Evolutionary conservation across 2,329 filamentous ascomycete genomes (phyloP).

Genomic region (Aureobasidium sp.): DNA sequence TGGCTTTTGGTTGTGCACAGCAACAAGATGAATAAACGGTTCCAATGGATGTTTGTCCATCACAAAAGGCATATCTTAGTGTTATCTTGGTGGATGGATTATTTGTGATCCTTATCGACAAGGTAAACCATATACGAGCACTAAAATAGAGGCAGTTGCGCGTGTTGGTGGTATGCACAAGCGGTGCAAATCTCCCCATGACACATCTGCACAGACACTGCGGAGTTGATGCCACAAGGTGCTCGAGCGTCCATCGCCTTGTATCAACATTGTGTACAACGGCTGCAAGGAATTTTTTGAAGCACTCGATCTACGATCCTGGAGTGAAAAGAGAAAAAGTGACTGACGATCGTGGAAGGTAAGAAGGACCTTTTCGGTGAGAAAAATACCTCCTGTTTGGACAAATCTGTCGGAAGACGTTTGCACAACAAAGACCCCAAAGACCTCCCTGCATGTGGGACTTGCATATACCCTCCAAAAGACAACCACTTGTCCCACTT

Average conservation of each 20-base stretch:
- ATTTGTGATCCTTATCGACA: slow-evolving; percentile 15
- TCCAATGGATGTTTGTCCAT: slow-evolving; percentile 9
- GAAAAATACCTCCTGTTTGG: slow-evolving; percentile 5
- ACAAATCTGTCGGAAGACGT: not conserved
- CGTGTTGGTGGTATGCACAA: not conserved
- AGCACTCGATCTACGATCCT: not conserved
- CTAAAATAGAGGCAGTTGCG: not conserved
- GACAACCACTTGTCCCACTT: not conserved
- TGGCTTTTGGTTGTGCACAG: slow-evolving; percentile 12
- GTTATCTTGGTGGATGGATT: not conserved
- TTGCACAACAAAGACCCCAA: slow-evolving; percentile 6
- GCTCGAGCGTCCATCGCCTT: not conserved
- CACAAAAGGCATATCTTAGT: not conserved
- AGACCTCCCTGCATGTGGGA: slow-evolving; percentile 11
- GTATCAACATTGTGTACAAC: not conserved
- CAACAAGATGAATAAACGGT: slow-evolving; percentile 15
- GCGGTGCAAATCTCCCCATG: slow-evolving; percentile 14
- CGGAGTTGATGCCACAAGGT: not conserved
- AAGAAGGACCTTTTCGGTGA: not conserved
- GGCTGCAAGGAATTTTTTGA: not conserved
- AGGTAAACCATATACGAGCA: not conserved
- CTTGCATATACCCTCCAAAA: not conserved
- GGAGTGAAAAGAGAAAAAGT: not conserved
- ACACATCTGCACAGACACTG: not conserved
- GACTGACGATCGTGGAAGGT: not conserved